Conservation (phyloP, 177 flowering plant genomes). For the Vitis hybrid region DNA sequence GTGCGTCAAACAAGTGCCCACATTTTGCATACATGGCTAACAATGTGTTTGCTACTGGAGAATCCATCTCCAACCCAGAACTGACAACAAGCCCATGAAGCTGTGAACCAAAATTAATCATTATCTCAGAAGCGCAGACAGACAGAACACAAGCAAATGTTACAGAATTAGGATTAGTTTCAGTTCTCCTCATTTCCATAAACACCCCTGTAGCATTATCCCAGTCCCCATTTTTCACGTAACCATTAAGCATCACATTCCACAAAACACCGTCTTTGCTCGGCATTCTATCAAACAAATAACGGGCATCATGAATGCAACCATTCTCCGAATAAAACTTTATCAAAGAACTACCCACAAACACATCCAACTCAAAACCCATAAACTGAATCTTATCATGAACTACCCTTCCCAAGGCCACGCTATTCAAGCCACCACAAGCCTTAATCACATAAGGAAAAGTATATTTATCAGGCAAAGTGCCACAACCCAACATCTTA, state of each 20-base stretch:
- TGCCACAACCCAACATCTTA: constrained; percentile 68
- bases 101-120: constrained; percentile 44
- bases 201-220: constrained; percentile 41
- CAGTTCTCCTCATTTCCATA: constrained; percentile 47
- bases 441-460: constrained; percentile 78
- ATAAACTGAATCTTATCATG: constrained; percentile 37
- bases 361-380: constrained; percentile 62
- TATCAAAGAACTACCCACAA: constrained; percentile 74
- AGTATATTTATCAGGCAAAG: constrained; percentile 76
- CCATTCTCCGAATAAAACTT: constrained; percentile 64
- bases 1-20: constrained; percentile 45
- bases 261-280: constrained; percentile 65
- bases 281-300: constrained; percentile 63
- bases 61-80: constrained; percentile 56
- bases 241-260: constrained; percentile 84
- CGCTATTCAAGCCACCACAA: constrained; percentile 51
- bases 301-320: constrained; percentile 45
- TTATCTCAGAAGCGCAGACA: constrained; percentile 42
- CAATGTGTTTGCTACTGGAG: constrained; percentile 63
- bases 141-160: constrained; percentile 67
- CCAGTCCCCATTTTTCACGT: constrained; percentile 41
- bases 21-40: constrained; percentile 78
- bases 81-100: constrained; percentile 57
- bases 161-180: constrained; percentile 50
- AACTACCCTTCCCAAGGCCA: constrained; percentile 41